Percentiles rank a stretch among this genome's conserved stretches.
phyloP scores from a whole-genome alignment of 495 filamentous ascomycete species.

The Chlorociboria aeruginascens region DNA sequence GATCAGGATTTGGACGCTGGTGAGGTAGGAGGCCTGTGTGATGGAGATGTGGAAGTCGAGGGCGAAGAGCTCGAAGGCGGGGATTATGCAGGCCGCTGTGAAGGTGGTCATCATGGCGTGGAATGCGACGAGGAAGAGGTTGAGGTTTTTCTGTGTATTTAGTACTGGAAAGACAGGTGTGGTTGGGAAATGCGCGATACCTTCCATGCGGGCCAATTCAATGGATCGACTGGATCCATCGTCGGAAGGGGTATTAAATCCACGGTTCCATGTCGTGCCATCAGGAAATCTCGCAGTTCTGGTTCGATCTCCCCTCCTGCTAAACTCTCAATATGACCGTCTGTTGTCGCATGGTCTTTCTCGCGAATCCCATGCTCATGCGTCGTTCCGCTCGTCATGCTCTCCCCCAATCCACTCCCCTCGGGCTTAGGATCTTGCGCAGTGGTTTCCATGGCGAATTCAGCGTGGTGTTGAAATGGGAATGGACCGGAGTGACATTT shows the following conservation, averaged over 20 bases:
- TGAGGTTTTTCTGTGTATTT: slow-evolving; percentile 34
- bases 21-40: slow-evolving; percentile 35
- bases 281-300: slow-evolving; percentile 37
- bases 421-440: too few species aligned
- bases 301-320: slow-evolving; percentile 10
- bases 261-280: slow-evolving; percentile 41
- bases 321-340: neutral
- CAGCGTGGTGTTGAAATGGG: too few species aligned
- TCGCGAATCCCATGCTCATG: neutral
- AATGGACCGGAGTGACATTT: too few species aligned
- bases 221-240: slow-evolving; percentile 38
- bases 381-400: neutral
- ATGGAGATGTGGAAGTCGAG: slow-evolving; percentile 28
- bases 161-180: neutral
- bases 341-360: neutral
- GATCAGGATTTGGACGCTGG: slow-evolving; percentile 37
- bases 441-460: too few species aligned
- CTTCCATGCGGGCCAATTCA: slow-evolving; percentile 46
- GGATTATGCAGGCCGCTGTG: slow-evolving; percentile 37
- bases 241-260: slow-evolving; percentile 41
- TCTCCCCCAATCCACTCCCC: too few species aligned
- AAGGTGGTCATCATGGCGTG: slow-evolving; percentile 47
- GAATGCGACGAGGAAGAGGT: slow-evolving; percentile 41
- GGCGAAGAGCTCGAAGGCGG: slow-evolving; percentile 36
- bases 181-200: slow-evolving; percentile 17